A percentile compares a stretch with the other conserved stretches of the same genome.
Evolutionary conservation across 2,329 filamentous ascomycete species (phyloP).

Genomic region (Fusarium scirpi): DNA sequence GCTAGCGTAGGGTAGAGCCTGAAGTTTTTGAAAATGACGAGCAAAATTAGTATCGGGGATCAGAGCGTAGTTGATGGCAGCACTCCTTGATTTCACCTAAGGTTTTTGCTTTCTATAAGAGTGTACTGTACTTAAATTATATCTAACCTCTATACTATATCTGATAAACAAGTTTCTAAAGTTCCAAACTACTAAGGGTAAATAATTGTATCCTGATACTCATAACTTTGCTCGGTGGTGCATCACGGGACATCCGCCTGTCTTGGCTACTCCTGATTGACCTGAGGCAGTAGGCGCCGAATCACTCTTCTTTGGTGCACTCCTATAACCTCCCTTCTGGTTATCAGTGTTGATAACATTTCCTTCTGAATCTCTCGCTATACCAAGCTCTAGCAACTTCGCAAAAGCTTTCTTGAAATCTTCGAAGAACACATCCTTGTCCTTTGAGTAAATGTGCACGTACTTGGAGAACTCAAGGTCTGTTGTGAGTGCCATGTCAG

Average conservation of each 20-base stretch:
- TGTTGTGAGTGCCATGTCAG: conserved; percentile 10
- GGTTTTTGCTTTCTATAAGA: too few relatives aligned
- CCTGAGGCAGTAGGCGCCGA: neutral
- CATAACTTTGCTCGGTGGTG: neutral
- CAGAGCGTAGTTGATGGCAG: too few relatives aligned
- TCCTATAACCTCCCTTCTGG: conserved; percentile 1
- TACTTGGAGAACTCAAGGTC: conserved; percentile 14
- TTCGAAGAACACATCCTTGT: conserved; percentile 7
- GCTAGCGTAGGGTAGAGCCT: too few relatives aligned
- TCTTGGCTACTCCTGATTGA: neutral
- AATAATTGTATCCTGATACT: neutral
- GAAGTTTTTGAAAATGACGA: too few relatives aligned
- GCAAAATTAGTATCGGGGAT: too few relatives aligned
- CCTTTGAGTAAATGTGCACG: neutral
- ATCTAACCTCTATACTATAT: neutral
- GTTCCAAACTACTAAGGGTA: accelerated
- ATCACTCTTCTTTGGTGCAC: conserved; percentile 16
- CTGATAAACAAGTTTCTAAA: neutral
- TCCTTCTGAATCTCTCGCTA: neutral
- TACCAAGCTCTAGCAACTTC: conserved; percentile 8
- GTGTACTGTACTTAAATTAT: too few relatives aligned
- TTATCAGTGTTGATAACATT: neutral
- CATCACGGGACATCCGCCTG: conserved; percentile 4
- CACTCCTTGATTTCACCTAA: too few relatives aligned
- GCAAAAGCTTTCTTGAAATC: conserved; percentile 7